A percentile compares a stretch with the other conserved stretches of the same genome.
phyloP scores from a whole-genome alignment of 208 protist genomes.

The Leishmania braziliensis region DNA sequence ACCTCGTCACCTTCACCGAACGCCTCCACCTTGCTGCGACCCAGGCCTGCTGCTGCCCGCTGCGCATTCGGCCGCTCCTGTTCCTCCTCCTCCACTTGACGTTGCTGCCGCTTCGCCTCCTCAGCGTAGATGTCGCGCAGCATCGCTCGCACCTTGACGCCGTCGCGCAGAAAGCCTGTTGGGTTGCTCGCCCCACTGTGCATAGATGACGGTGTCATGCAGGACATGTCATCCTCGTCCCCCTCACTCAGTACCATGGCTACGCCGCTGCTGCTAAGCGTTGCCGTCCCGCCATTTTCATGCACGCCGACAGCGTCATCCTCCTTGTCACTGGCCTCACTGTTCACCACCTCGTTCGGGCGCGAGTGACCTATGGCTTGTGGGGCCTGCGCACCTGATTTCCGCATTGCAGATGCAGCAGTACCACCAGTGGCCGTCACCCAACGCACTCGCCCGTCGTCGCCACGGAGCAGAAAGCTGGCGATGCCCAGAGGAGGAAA shows the following conservation, averaged over 20 bases:
- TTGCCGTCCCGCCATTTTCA: not conserved
- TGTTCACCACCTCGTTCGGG: not conserved
- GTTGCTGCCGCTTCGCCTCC: conserved; percentile 7
- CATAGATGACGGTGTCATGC: not conserved
- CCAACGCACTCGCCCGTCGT: conserved; percentile 65
- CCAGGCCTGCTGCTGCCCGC: no score
- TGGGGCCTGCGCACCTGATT: not conserved
- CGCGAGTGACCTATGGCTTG: not conserved
- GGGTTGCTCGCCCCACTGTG: not conserved
- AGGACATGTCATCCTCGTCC: not conserved
- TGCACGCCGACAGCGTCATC: not conserved
- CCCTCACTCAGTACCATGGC: not conserved
- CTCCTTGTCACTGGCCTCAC: not conserved
- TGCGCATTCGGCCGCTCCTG: not conserved
- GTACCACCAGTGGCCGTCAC: conserved; percentile 31
- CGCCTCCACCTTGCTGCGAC: not conserved
- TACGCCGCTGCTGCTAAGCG: not conserved
- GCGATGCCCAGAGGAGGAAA: conserved; percentile 22
- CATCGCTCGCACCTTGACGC: conserved; percentile 16
- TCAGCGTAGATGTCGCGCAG: conserved; percentile 25
- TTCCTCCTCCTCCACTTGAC: not conserved
- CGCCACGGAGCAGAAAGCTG: conserved; percentile 68
- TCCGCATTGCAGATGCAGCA: not conserved
- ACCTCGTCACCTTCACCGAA: not conserved
- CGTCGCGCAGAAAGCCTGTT: conserved; percentile 21